phyloP scores from a whole-genome alignment of 2,329 filamentous ascomycete genomes.

The Dactylellina drechsleri region DNA sequence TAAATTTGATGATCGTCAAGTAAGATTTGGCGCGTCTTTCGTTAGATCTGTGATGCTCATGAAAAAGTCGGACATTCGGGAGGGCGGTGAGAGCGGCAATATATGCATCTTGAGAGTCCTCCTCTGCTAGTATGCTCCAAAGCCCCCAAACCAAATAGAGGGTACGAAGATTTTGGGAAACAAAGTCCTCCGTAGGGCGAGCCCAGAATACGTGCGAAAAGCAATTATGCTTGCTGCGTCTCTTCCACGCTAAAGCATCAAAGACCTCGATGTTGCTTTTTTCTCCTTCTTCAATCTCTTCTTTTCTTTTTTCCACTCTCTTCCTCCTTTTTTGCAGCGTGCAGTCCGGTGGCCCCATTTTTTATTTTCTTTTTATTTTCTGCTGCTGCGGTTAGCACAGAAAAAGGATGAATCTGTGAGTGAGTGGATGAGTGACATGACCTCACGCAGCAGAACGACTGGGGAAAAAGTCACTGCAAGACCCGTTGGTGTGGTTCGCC shows the following conservation, averaged over 20 bases:
- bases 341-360: conserved; percentile 5
- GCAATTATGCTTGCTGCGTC: conserved; percentile 36
- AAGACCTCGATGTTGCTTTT: conserved; percentile 39
- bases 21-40: conserved; percentile 54
- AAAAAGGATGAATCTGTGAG: conserved; percentile 21
- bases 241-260: conserved; percentile 31
- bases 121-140: conserved; percentile 18
- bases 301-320: conserved; percentile 34
- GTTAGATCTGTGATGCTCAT: conserved; percentile 54
- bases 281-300: not conserved
- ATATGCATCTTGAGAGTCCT: conserved; percentile 52
- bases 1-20: conserved; percentile 49
- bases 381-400: conserved; percentile 37
- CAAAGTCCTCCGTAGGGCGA: conserved; percentile 22
- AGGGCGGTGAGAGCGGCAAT: conserved; percentile 45
- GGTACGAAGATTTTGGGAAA: conserved; percentile 36
- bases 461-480: conserved; percentile 33
- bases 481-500: conserved; percentile 48
- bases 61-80: conserved; percentile 49
- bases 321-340: conserved; percentile 33
- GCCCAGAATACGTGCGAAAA: conserved; percentile 36
- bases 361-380: conserved; percentile 22
- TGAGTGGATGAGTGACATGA: conserved; percentile 23
- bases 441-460: conserved; percentile 7
- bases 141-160: conserved; percentile 51